These are phyloP conservation scores for Didymella segeticola DNA, from an alignment of 2,329 filamentous ascomycete genomes.

Conservation along the genomic window DNA sequence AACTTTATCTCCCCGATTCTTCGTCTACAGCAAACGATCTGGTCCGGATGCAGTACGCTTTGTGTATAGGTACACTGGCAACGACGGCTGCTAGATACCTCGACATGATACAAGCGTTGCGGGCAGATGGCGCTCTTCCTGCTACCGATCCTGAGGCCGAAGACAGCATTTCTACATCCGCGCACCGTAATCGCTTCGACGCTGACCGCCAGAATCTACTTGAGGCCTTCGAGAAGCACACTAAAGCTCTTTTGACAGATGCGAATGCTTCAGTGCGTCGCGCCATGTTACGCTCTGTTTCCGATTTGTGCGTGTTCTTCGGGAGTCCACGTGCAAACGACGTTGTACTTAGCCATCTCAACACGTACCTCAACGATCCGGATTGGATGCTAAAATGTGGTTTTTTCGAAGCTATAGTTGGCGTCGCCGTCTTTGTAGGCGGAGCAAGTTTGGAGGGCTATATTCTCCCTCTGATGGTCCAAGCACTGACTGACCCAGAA, in stretches of 20 bases:
- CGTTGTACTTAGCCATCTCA: constrained; percentile 93
- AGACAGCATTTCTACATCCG: constrained; percentile 70
- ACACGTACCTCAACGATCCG: constrained; percentile 94
- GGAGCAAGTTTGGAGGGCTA: constrained; percentile 92
- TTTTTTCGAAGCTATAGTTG: constrained; percentile 94
- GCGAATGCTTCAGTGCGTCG: constrained; percentile 82
- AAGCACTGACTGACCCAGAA: constrained; percentile 89
- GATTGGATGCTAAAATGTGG: constrained; percentile 97
- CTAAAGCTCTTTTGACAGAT: constrained; percentile 89
- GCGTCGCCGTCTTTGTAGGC: constrained; percentile 88
- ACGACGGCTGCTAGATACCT: constrained; percentile 84
- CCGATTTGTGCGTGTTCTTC: constrained; percentile 93
- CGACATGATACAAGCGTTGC: constrained; percentile 87
- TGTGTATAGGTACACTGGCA: constrained; percentile 87
- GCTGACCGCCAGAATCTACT: constrained; percentile 83
- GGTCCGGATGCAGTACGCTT: constrained; percentile 89
- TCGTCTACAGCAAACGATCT: constrained; percentile 63
- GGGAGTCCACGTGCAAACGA: constrained; percentile 91
- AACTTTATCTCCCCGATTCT: constrained; percentile 62
- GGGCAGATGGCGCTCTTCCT: constrained; percentile 81
- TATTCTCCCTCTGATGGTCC: constrained; percentile 93
- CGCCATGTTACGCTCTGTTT: constrained; percentile 89
- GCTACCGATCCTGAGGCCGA: constrained; percentile 81
- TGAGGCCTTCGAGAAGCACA: constrained; percentile 83
- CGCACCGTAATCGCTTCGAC: constrained; percentile 85